Base-by-base conservation (phyloP, 176 grass and related monocot genomes). In the Carex myosuroides region DNA sequence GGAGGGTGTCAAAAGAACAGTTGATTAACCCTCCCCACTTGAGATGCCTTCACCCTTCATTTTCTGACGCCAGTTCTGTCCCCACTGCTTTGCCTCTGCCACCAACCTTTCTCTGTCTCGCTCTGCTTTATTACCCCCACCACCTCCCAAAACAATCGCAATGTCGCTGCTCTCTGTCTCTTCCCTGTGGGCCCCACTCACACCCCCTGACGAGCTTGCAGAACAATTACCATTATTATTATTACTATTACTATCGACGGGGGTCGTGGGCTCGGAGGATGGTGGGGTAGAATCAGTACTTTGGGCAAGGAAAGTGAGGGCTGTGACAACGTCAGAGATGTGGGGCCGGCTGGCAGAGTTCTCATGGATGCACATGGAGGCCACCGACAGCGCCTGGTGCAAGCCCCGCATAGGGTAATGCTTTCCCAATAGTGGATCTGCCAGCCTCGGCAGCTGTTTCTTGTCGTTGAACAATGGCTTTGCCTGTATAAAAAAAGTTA, bases 51-150 rank as follows among this genome's bases (percentile, higher is more conserved):
- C 62, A 1, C 81, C 29, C 81, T 83, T 83, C 48, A 50, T 90
- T 83, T 99, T 99, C 80, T 93, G 91, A 62, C 96, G 84, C 91
- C 88, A 90, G 82, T 95, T 99, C 78, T 94, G 87, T 0, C 96
- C 96, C 96, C 96, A 99, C 88, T 92, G 89, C 82, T 89, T 99
- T 22, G 96, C 96, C 87, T 99, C 96, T 0, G 96, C 96, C 80
- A 99, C 93, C 79, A 91, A 89, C 60, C 86, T 85, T 85, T 99
- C 96, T 87, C 96, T 86, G 65, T 99, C 89, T 48, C 72, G 61
- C 53, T 87, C 89, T 78, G 77, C 88, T 59, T 88, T 92, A 83
- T 39, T 66, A 46, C 60, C 61, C 11, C 63, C 60, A 18, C 22
- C 48, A 29, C 73, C 55, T 0, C 6, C 72, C 32, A 81, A 32